Conservation (phyloP, 228 moss, liverwort and hornwort species). For the Sphagnum magellanicum region DNA sequence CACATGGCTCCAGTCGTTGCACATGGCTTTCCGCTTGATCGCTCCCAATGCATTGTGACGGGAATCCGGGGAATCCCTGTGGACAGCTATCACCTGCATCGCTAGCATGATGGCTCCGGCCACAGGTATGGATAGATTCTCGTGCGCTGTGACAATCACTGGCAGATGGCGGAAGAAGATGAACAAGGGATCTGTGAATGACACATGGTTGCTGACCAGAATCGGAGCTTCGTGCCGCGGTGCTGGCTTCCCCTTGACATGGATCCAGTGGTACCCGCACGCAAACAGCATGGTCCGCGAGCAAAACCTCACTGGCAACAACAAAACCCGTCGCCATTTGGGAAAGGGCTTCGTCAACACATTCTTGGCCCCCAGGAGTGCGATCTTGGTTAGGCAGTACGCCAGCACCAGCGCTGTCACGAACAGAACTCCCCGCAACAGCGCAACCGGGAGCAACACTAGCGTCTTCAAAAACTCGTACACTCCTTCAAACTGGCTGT, state of each 20-base stretch:
- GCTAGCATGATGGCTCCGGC: slow-evolving; percentile 89
- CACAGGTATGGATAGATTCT: slow-evolving; percentile 76
- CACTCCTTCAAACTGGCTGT: slow-evolving; percentile 31
- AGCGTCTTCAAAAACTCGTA: slow-evolving; percentile 62
- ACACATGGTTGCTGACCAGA: slow-evolving; percentile 84
- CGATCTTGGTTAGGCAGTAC: slow-evolving; percentile 65
- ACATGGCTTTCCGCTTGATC: slow-evolving; percentile 97
- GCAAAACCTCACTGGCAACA: slow-evolving; percentile 74
- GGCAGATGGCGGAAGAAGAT: slow-evolving; percentile 90
- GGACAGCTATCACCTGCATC: slow-evolving; percentile 96
- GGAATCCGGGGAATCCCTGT: slow-evolving; percentile 66
- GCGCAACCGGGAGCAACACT: slow-evolving; percentile 51
- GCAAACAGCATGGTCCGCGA: slow-evolving; percentile 76
- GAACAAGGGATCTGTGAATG: slow-evolving; percentile 80
- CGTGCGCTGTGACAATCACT: slow-evolving; percentile 90
- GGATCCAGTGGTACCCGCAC: slow-evolving; percentile 89
- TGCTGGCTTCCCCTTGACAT: slow-evolving; percentile 78
- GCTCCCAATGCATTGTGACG: slow-evolving; percentile 80
- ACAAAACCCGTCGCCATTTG: slow-evolving; percentile 65
- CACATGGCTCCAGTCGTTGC: slow-evolving; percentile 97
- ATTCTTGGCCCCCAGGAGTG: slow-evolving; percentile 70
- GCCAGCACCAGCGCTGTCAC: slow-evolving; percentile 48
- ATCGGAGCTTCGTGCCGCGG: slow-evolving; percentile 81
- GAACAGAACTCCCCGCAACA: slow-evolving; percentile 58
- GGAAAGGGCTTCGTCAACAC: slow-evolving; percentile 84